phyloP scores from a whole-genome alignment of 1,139 yeast genomes.

The Petasospora fabianii region DNA sequence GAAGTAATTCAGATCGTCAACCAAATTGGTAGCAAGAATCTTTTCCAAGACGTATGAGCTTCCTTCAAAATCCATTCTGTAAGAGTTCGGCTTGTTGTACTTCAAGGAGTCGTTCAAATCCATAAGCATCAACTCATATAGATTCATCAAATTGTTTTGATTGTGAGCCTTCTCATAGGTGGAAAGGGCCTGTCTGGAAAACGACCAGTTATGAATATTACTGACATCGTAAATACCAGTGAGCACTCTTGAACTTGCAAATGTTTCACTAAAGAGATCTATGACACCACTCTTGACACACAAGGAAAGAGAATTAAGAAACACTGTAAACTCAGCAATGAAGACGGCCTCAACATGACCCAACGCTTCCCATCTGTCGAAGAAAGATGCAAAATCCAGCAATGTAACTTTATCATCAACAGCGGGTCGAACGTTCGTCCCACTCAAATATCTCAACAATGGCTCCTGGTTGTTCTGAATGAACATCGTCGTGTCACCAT shows the following conservation, averaged over 20 bases:
- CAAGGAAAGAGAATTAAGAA: constrained; percentile 15
- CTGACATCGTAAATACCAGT: background rate
- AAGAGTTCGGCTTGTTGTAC: constrained; percentile 9
- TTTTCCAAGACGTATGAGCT: constrained; percentile 15
- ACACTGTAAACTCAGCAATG: constrained; percentile 12
- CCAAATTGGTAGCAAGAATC: constrained; percentile 18
- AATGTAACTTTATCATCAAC: constrained; percentile 9
- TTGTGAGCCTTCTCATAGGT: constrained; percentile 16
- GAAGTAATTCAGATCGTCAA: constrained; percentile 23
- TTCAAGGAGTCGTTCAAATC: constrained; percentile 22
- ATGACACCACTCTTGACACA: constrained; percentile 13
- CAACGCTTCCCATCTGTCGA: constrained; percentile 8
- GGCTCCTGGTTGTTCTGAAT: constrained; percentile 11
- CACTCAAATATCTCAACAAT: constrained; percentile 2
- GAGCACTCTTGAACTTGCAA: constrained; percentile 4
- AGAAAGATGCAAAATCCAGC: constrained; percentile 9
- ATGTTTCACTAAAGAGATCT: constrained; percentile 15
- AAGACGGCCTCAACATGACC: constrained; percentile 3
- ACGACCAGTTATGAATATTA: constrained; percentile 7
- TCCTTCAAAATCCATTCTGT: constrained; percentile 9
- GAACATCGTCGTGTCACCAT: constrained; percentile 8
- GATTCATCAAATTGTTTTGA: constrained; percentile 20
- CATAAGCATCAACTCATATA: constrained; percentile 19
- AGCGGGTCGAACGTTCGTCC: background rate
- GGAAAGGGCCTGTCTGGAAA: constrained; percentile 1